phyloP scores from a whole-genome alignment of 2,329 filamentous ascomycete species.

The Aspergillus pseudoglaucus region DNA sequence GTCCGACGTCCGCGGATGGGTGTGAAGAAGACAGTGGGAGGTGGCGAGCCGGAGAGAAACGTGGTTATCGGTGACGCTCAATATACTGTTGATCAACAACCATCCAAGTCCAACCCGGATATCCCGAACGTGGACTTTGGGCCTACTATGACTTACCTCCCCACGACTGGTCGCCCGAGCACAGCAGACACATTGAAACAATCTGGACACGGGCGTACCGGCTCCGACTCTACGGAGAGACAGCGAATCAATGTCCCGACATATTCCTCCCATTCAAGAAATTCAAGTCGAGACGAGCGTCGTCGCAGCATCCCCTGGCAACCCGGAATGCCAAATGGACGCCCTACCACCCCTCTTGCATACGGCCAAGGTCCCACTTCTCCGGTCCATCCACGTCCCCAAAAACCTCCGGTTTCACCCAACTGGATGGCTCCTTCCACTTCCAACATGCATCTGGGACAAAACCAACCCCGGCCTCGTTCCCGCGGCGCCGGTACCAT shows the following conservation, averaged over 20 bases:
- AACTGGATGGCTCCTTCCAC: slow-evolving; percentile 32
- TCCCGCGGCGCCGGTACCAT: slow-evolving; percentile 54
- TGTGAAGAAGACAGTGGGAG: slow-evolving; percentile 69
- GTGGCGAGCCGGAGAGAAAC: slow-evolving; percentile 32
- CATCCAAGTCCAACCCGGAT: slow-evolving; percentile 39
- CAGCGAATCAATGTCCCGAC: slow-evolving; percentile 15
- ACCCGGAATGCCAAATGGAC: slow-evolving; percentile 53
- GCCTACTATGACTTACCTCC: slow-evolving; percentile 65
- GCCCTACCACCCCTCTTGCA: slow-evolving; percentile 42
- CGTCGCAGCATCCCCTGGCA: slow-evolving; percentile 72
- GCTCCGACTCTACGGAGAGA: slow-evolving; percentile 28
- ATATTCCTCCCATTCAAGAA: slow-evolving; percentile 28
- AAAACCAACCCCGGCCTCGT: slow-evolving; percentile 25
- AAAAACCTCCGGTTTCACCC: slow-evolving; percentile 27
- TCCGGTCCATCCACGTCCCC: slow-evolving; percentile 38
- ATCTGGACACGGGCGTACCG: slow-evolving; percentile 24
- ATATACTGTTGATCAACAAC: slow-evolving; percentile 32
- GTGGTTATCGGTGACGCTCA: slow-evolving; percentile 43
- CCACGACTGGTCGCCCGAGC: slow-evolving; percentile 48
- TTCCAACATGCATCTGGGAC: slow-evolving; percentile 28
- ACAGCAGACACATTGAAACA: slow-evolving; percentile 48
- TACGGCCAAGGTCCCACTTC: slow-evolving; percentile 27
- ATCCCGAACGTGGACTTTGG: slow-evolving; percentile 81
- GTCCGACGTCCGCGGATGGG: slow-evolving; percentile 64
- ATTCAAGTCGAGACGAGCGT: slow-evolving; percentile 44